Evolutionary conservation across 1,284 basidiomycete species (phyloP).

Genomic region (Moesziomyces sp.): DNA sequence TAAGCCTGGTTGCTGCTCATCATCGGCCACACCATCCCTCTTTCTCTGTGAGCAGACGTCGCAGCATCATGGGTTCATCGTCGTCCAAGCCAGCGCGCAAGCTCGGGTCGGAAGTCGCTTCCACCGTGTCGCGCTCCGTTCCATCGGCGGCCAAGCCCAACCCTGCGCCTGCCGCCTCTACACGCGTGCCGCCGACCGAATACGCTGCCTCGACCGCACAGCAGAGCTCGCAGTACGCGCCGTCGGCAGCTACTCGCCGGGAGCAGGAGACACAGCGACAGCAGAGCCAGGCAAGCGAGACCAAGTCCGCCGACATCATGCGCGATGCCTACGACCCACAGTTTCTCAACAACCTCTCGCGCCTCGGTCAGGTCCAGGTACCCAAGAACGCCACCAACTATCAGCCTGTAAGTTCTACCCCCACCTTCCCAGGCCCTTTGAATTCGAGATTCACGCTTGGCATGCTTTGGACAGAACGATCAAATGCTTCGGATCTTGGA

Average conservation of each 20-base stretch:
- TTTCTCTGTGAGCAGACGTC: neutral
- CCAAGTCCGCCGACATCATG: constrained; percentile 47
- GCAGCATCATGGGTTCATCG: constrained; percentile 43
- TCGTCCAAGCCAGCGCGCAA: constrained; percentile 53
- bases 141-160: constrained; percentile 22
- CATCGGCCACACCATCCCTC: neutral
- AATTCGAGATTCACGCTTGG: too few species aligned
- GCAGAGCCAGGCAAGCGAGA: constrained; percentile 39
- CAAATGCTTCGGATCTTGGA: constrained; percentile 53
- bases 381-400: constrained; percentile 48
- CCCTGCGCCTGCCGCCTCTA: constrained; percentile 3
- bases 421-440: too few species aligned
- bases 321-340: constrained; percentile 51
- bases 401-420: constrained; percentile 24
- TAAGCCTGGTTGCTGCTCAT: constrained; percentile 9
- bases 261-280: constrained; percentile 35
- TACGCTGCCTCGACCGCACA: constrained; percentile 23
- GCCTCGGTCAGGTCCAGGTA: constrained; percentile 43
- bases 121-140: constrained; percentile 25
- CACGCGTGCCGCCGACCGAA: constrained; percentile 19
- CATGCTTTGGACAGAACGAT: constrained; percentile 23
- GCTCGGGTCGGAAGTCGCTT: constrained; percentile 37
- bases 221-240: constrained; percentile 25
- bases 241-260: constrained; percentile 17
- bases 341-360: constrained; percentile 44